Percentiles rank a stretch among this genome's conserved stretches.
These are phyloP conservation scores for Kluyveromyces sp. DNA, from an alignment of 1,139 yeast genomes.

Conservation along the genomic window DNA sequence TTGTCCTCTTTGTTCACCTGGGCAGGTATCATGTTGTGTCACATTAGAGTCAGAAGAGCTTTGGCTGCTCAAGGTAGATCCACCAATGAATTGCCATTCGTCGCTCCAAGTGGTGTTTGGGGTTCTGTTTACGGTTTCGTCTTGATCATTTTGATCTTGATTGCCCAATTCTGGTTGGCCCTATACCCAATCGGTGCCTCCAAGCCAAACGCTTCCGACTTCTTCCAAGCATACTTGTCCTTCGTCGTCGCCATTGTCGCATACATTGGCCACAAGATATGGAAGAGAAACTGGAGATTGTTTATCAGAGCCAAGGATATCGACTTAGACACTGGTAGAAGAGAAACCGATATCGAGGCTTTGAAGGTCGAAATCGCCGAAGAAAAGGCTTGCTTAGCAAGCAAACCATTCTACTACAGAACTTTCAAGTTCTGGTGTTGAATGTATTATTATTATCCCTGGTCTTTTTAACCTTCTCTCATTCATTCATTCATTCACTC, in stretches of 20 bases:
- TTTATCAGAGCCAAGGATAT: constrained; percentile 46
- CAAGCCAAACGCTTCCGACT: constrained; percentile 42
- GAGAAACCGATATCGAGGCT: constrained; percentile 58
- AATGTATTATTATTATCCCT: constrained; percentile 1
- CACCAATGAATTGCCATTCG: constrained; percentile 46
- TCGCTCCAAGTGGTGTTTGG: constrained; percentile 46
- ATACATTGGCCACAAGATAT: constrained; percentile 51
- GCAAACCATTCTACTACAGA: constrained; percentile 50
- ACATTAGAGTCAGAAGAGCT: constrained; percentile 59
- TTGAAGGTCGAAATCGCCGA: constrained; percentile 62
- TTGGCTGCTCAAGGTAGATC: constrained; percentile 49
- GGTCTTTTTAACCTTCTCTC: not conserved
- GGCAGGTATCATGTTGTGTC: constrained; percentile 57
- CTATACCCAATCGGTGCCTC: constrained; percentile 51
- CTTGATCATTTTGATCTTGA: constrained; percentile 42
- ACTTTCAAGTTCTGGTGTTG: constrained; percentile 51
- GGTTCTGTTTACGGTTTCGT: constrained; percentile 47
- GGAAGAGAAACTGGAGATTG: constrained; percentile 48
- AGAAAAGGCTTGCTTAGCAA: constrained; percentile 47
- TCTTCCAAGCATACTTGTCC: constrained; percentile 58
- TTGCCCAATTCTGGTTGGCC: constrained; percentile 63
- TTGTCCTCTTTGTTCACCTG: constrained; percentile 61
- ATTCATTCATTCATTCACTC: not conserved
- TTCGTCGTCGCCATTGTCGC: constrained; percentile 51
- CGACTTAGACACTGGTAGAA: constrained; percentile 69